A percentile compares a stretch with the other conserved stretches of the same genome.
Evolutionary conservation across 2,329 filamentous ascomycete species (phyloP).

Genomic region (Fonsecaea erecta): DNA sequence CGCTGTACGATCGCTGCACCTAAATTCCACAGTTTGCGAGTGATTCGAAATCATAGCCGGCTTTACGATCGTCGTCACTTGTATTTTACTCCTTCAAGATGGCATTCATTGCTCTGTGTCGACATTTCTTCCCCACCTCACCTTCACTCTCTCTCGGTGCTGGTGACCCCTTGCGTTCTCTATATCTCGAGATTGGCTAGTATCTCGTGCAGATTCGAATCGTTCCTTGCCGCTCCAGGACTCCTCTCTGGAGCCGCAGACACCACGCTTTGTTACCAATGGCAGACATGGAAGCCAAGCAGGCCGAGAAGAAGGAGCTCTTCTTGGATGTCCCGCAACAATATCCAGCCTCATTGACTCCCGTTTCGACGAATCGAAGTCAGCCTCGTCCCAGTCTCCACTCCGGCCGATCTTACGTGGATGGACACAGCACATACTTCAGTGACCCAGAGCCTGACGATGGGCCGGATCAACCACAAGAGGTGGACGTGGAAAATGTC

Average conservation of each 20-base stretch:
- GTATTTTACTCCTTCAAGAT: slow-evolving; percentile 2
- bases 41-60: slow-evolving; percentile 12
- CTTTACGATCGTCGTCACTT: not conserved
- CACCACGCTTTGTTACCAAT: not conserved
- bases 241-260: not conserved
- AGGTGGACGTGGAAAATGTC: slow-evolving; percentile 19
- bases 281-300: slow-evolving; percentile 1
- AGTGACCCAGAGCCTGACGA: slow-evolving; percentile 20
- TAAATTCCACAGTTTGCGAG: not conserved
- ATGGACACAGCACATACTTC: slow-evolving; percentile 35
- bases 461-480: slow-evolving; percentile 8
- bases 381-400: slow-evolving; percentile 21
- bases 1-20: not conserved
- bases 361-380: slow-evolving; percentile 25
- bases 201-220: not conserved
- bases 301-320: slow-evolving; percentile 19
- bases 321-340: slow-evolving; percentile 8
- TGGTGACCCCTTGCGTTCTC: not conserved
- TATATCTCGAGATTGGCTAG: not conserved
- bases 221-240: not conserved
- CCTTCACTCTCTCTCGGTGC: not conserved
- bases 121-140: not conserved
- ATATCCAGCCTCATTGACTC: slow-evolving; percentile 23
- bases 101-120: not conserved
- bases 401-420: slow-evolving; percentile 35